Evolutionary conservation across 805 yeast species (phyloP), one percentile per base, ranked within the genome.

Genomic region (Kazachstania viticola): DNA sequence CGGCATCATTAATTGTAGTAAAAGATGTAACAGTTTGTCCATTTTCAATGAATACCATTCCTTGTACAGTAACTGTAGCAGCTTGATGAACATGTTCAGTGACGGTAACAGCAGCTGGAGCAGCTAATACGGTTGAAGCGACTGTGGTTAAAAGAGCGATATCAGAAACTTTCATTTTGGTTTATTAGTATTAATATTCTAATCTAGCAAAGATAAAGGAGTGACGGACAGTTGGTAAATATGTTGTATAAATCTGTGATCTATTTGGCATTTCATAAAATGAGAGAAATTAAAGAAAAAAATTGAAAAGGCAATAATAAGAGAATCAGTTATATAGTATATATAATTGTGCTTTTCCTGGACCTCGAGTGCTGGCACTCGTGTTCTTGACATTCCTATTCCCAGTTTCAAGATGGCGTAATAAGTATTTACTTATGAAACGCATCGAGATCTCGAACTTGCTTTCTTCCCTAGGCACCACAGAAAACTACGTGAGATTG

Each of bases 1-100:
- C 25, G 6, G 11, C 25, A 9, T 23, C 14, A 9, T n/a, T 7
- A 9, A 23, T 9, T 13, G 55, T 48, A 16, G 36, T 29, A 37
- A 33, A 49, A 14, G 49, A 38, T 4, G 58, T 52, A 17, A 24
- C 25, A 14, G 52, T 39, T 24, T 39, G 34, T 26, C 54, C 56
- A 32, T 48, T 39, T 25, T 48, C 40, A 15, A 44, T 42, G 38
- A 39, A 45, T 5, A 53, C 45, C 8, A 37, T 19, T 32, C 51
- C 56, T 35, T 45, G 39, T 19, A 52, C 58, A 11, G 44, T 40
- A n/a, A 44, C 52, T 6, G 48, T 45, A 18, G 42, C 47, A 13
- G 40, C 36, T 15, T 40, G 30, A 28, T 49, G 54, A 15, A 40
- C 51, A 30, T 48, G 54, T 32, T 52, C 39, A 3, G 57, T 51